phyloP scores from a whole-genome alignment of 352 stramenopile genomes.

The Globisporangium splendens region DNA sequence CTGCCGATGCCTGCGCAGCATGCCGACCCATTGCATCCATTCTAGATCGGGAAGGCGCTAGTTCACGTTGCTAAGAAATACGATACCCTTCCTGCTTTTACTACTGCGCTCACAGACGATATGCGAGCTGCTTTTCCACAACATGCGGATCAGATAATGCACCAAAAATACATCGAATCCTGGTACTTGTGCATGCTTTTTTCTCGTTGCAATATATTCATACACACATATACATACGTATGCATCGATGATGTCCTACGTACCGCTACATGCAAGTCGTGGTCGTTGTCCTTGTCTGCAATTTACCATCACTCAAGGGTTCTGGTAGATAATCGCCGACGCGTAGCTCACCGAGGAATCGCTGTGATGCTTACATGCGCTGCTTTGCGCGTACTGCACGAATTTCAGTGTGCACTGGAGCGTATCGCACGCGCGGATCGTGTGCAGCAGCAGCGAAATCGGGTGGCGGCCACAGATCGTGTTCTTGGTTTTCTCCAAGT shows the following conservation, averaged over 20 bases:
- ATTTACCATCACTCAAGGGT: slow-evolving; percentile 22
- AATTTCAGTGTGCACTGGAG: slow-evolving; percentile 86
- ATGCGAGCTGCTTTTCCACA: no score
- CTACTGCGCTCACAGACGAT: no score
- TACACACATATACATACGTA: not conserved
- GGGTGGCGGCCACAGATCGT: slow-evolving; percentile 97
- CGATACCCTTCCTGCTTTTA: not conserved
- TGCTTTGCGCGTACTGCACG: slow-evolving; percentile 93
- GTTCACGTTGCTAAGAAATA: not conserved
- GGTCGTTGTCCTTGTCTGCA: not conserved
- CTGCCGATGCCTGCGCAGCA: not conserved
- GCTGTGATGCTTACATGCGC: slow-evolving; percentile 71
- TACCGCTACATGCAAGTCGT: not conserved
- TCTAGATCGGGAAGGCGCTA: not conserved
- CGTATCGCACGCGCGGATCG: slow-evolving; percentile 40
- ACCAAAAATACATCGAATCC: not conserved
- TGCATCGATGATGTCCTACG: not conserved
- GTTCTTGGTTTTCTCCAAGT: slow-evolving; percentile 93
- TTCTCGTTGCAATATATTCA: not conserved
- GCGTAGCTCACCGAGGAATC: slow-evolving; percentile 96
- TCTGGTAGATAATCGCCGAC: slow-evolving; percentile 85
- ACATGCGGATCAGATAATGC: not conserved
- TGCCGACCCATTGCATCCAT: not conserved
- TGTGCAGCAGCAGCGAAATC: slow-evolving; percentile 83
- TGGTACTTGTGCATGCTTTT: not conserved